These are phyloP conservation scores for Trichoderma sp. DNA, from an alignment of 2,329 filamentous ascomycete genomes.

Conservation along the genomic window DNA sequence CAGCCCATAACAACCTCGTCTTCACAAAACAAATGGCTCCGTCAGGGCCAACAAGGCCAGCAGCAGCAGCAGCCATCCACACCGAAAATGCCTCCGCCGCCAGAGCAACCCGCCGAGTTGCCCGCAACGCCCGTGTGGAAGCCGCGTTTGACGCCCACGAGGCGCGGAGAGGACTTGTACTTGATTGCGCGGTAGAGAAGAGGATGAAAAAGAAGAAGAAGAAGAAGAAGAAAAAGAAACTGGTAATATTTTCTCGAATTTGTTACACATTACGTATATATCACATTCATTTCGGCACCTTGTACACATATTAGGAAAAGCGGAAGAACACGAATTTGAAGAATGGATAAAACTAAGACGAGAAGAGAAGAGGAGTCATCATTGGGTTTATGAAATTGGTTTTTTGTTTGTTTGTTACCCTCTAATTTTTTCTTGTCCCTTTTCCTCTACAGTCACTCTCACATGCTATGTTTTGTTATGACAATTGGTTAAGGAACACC, in stretches of 20 bases:
- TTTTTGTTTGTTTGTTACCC: neutral
- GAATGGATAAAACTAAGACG: neutral
- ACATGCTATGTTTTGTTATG: neutral
- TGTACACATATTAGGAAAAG: neutral
- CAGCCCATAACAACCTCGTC: conserved; percentile 32
- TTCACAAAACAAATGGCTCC: conserved; percentile 31
- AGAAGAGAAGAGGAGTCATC: neutral
- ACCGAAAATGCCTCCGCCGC: conserved; percentile 13
- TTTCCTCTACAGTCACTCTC: neutral
- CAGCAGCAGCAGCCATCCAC: neutral
- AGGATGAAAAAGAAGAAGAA: neutral
- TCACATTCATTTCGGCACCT: neutral
- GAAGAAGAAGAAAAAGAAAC: neutral
- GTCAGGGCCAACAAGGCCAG: neutral
- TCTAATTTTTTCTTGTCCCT: neutral
- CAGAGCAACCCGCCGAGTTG: conserved; percentile 17
- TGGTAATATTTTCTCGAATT: neutral
- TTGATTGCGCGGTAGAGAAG: conserved; percentile 54
- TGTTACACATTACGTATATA: neutral
- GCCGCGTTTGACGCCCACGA: conserved; percentile 67
- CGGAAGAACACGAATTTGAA: neutral
- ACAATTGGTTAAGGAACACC: neutral
- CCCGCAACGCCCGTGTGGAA: conserved; percentile 42
- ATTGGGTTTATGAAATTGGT: neutral
- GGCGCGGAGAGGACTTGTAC: conserved; percentile 68